Evolutionary conservation across 164 flowering plant genomes (phyloP), one percentile per base, ranked within the genome.

Genomic region (Echeveria elegans): DNA sequence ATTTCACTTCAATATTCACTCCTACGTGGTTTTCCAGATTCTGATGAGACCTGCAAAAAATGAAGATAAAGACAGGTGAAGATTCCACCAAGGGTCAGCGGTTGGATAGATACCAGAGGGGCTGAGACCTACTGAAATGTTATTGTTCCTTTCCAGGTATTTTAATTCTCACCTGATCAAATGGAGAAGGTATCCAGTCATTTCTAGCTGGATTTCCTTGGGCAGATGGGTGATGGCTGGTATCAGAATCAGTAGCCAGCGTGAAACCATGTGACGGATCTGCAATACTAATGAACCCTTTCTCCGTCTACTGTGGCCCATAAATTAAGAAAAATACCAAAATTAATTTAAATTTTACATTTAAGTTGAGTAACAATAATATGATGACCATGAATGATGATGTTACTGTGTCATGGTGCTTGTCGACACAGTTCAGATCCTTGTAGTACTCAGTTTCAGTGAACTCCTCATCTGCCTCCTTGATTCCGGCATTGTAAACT

Each of bases 161-260:
- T 16, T 31, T n/a, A 4, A 6, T 28, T 9, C 18, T 47, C 68
- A 89, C 89, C 78, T 14, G 61, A 24, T 81, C 80, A 36, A 68
- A 36, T 53, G 81, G 53, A 21, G 84, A 73, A 1, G 98, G 98
- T 69, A 86, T 82, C 98, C 98, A 92, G 23, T 92, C 98, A 63
- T 92, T 92, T 18, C 96, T 92, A 12, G 98, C 94, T 14, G 98
- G 96, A 67, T 92, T 92, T 59, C 94, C 88, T 70, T 69, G 77
- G 82, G 78, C 68, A 34, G 96, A 77, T 64, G 77, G 67, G 32
- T 87, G 92, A 61, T 66, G 60, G 29, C 21, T 70, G 6, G 71
- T 34, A 1, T 11, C 66, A 9, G 76, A 28, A 60, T 86, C 86
- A 0, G 81, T 75, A 10, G 26, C 80, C 2, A 89, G 66, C 40